Evolutionary conservation across 331 rosid species (phyloP), one percentile per base, ranked within the genome.

Genomic region (Malus hybrid): DNA sequence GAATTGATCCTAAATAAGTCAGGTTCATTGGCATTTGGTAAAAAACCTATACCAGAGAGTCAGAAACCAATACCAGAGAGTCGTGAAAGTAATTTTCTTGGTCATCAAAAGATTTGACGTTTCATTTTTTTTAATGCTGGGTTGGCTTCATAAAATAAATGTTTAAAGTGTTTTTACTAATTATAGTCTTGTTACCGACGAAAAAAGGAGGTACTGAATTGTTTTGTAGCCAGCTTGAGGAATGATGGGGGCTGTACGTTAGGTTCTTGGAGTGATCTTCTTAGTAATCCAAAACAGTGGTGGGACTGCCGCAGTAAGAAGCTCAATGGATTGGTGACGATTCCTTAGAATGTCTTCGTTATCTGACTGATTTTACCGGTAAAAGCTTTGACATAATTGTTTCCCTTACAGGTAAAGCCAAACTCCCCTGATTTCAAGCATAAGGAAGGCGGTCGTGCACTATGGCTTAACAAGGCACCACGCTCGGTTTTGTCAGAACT

Each of bases 261-360:
- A 4, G 70, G 44, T 76, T 69, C 85, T 59, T 91, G 93, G 95
- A 79, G 19, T 29, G 88, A 91, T 72, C 95, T 91, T 72, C 28
- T 89, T 56, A 55, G 65, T 32, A 72, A 91, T 83, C 86, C 97
- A 3, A 86, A 83, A 74, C 84, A 87, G 39, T 89, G 95, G 97
- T 8, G 20, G 72, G 95, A 89, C 75, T 85, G 42, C 74, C 97
- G 95, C 74, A 78, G 65, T 10, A 67, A 55, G 6, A 89, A 91
- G 82, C 71, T 2, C 57, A 78, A 70, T 60, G 78, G 77, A 80
- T 75, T 36, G 90, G 97, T 91, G 76, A 59, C 67, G 73, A 83
- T 44, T 69, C 42, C 29, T 72, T 69, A 18, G 16, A 46, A 67
- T 31, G 44, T 29, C 48, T 74, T 80, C 69, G 36, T 64, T 65